Conservation (phyloP, 2,329 filamentous ascomycete species). For the Claviceps humidiphila region DNA sequence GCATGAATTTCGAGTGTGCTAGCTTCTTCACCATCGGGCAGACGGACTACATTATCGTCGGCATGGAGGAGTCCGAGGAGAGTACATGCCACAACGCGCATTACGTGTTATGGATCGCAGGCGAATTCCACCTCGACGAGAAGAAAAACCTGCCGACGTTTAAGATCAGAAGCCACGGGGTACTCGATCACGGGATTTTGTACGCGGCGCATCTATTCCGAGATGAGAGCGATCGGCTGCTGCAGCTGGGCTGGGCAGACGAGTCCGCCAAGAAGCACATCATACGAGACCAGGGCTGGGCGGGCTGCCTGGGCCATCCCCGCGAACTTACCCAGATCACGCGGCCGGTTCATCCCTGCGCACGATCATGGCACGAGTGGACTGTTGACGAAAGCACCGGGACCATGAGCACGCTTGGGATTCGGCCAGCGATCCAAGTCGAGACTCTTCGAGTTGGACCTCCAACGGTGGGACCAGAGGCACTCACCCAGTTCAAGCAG, state of each 20-base stretch:
- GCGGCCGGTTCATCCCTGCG: neutral
- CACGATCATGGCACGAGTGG: conserved; percentile 5
- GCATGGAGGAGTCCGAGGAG: conserved; percentile 8
- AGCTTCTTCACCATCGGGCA: conserved; percentile 7
- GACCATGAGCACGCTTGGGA: conserved; percentile 8
- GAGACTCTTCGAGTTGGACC: conserved; percentile 1
- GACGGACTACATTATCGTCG: conserved; percentile 8
- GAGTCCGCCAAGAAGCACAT: conserved; percentile 6
- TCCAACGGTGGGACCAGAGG: neutral
- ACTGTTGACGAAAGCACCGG: conserved; percentile 4
- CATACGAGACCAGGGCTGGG: conserved; percentile 8
- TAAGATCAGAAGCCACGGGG: conserved; percentile 3
- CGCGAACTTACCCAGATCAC: conserved; percentile 7
- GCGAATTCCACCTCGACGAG: conserved; percentile 1
- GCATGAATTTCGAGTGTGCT: conserved; percentile 14
- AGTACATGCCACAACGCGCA: conserved; percentile 7
- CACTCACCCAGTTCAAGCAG: neutral
- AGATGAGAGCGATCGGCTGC: conserved; percentile 6
- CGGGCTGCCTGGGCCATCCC: conserved; percentile 8
- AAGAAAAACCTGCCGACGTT: conserved; percentile 4
- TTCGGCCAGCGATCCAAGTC: conserved; percentile 8
- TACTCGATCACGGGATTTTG: conserved; percentile 11
- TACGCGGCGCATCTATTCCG: conserved; percentile 13
- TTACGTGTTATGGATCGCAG: conserved; percentile 7
- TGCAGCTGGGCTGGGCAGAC: conserved; percentile 11